Evolutionary conservation across 192 early-diverging fungal species (phyloP), one percentile per base, ranked within the genome.

Genomic region (Coemansia sp.): DNA sequence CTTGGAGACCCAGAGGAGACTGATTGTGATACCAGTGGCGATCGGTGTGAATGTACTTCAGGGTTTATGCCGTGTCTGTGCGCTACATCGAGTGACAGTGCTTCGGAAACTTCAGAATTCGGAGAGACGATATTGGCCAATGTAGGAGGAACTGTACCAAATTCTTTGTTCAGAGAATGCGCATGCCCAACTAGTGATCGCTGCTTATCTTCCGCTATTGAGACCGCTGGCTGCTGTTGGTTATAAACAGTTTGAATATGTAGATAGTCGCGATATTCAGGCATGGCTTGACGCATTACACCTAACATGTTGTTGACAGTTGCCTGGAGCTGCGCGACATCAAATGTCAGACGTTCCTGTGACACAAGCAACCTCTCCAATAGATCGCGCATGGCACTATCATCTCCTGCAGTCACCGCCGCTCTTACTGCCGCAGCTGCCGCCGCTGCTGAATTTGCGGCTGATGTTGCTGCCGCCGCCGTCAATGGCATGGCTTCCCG

Each of bases 261-360:
- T 46, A 46, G 14, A 46, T 46, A 46, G 9, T 54, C 39, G 39
- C 39, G 39, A 17, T 46, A 46, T 17, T 17, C 39, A 46, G 57
- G 61, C 39, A 53, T 30, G 51, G 68, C 10, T 36, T 57, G 57
- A 20, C 61, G 73, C 57, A 82, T 51, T 5, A 64, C 59, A 17
- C 59, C 22, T 46, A 82, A 58, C 20, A 76, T 65, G 4, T 33
- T 42, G 7, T 76, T 67, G 17, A 82, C 58, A 3, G 79, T 70
- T 33, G 65, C 33, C 52, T 70, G 79, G 50, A 82, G 67, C 54
- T 59, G 79, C 23, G 62, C 57, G 27, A 82, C 71, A 51, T 82
- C 79, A 21, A 70, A 57, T 19, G 65, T 54, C 17, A 82, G 74
- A 23, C 68, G 74, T 51, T 76, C 71, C 54, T 82, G 79, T n/a